Base-by-base conservation (phyloP, 768 basidiomycete species). In the Saitozyma sp. region DNA sequence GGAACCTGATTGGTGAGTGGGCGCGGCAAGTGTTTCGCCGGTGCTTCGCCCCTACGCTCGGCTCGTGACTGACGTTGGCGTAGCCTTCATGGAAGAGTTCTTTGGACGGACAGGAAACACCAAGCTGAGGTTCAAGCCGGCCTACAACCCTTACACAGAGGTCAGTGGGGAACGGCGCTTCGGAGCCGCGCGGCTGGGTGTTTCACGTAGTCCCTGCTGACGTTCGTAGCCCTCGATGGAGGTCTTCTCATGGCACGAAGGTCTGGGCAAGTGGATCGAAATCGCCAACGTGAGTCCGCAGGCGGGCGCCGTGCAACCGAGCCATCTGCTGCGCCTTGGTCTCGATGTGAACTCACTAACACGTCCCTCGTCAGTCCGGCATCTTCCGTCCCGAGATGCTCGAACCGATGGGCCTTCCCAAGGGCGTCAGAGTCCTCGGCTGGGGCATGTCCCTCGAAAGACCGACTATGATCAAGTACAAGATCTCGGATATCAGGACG, bases 371-470 rank as follows among this genome's bases (percentile, higher is more conserved):
- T 2, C 57, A 95, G 92, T 78, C 77, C 76, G 96, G 96, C 20
- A 95, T 99, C 90, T 99, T 99, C 87, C 87, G 96, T 41, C 96
- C 96, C 4, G 96, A 99, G 79, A 97, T 99, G 95, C 83, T 99
- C 40, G 93, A 93, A 78, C 93, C 96, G 8, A 97, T 98, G 94
- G 96, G 96, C 40, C 88, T 98, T 77, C 96, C 96, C 0, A 89
- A 91, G 67, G 93, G 93, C 73, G 92, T 98, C 10, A 88, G 93
- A 29, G 95, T 97, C 29, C 91, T 93, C 65, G 96, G 96, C 16
- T 99, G 94, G 92, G 96, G 96, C 52, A 85, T 99, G 65, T 86
- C 88, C 73, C 82, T 98, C 38, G 96, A 99, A 82, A 83, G 96
- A 64, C 96, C 96, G 16, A 98, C 96, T 0, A 98, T 99, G 96